Percentiles rank a stretch among this genome's conserved stretches.
Evolutionary conservation across 2,329 filamentous ascomycete species (phyloP).

Genomic region (Pezicula rhizophila): DNA sequence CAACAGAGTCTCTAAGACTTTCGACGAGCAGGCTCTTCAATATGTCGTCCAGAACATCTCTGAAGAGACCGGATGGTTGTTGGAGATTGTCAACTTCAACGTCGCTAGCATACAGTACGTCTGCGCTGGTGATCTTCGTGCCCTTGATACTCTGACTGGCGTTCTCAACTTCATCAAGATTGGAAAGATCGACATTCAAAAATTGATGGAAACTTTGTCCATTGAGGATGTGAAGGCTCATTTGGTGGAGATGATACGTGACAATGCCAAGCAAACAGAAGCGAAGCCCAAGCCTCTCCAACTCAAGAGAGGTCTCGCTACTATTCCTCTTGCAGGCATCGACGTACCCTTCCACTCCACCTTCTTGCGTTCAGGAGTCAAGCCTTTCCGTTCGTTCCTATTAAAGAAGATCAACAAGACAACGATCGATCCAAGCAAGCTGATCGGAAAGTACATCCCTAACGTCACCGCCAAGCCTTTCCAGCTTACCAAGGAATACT

Average conservation of each 20-base stretch:
- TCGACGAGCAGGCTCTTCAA: slow-evolving; percentile 94
- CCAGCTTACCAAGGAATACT: slow-evolving; percentile 95
- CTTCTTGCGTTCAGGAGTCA: slow-evolving; percentile 94
- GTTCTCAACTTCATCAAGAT: slow-evolving; percentile 93
- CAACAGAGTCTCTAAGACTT: slow-evolving; percentile 95
- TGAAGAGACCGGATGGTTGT: slow-evolving; percentile 87
- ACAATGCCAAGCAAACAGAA: slow-evolving; percentile 79
- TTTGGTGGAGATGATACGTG: slow-evolving; percentile 83
- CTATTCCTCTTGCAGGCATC: slow-evolving; percentile 93
- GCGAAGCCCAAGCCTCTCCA: slow-evolving; percentile 84
- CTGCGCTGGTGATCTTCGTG: slow-evolving; percentile 63
- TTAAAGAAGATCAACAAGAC: slow-evolving; percentile 99
- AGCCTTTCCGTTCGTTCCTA: slow-evolving; percentile 96
- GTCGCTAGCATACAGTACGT: slow-evolving; percentile 73
- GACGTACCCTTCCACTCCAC: slow-evolving; percentile 99
- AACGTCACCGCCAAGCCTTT: slow-evolving; percentile 97
- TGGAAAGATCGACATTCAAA: slow-evolving; percentile 95
- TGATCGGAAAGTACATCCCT: slow-evolving; percentile 97
- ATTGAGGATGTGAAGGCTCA: slow-evolving; percentile 89
- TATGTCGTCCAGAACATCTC: slow-evolving; percentile 95
- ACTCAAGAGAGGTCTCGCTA: slow-evolving; percentile 91
- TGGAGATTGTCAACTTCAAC: slow-evolving; percentile 97
- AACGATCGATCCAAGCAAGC: slow-evolving; percentile 91
- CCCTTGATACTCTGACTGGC: slow-evolving; percentile 58
- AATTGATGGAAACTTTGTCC: slow-evolving; percentile 78